Conservation (phyloP, 2,329 filamentous ascomycete genomes). For the Dendrostoma leiphaemia region DNA sequence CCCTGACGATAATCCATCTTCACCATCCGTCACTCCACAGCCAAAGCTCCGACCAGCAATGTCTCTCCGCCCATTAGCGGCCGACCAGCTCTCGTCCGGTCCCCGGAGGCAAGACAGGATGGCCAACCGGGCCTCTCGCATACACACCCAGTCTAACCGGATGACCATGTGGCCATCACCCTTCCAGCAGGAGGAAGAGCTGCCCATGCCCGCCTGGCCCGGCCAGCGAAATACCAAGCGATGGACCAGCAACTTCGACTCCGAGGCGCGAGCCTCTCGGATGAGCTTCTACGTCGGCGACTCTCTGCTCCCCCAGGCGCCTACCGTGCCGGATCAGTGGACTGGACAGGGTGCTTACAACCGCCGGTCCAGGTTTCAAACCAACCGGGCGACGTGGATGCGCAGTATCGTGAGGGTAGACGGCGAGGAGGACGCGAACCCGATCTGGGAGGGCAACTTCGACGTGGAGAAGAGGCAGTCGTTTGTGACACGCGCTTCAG, state of each 20-base stretch:
- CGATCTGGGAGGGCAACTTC: conserved; percentile 21
- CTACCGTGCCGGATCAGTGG: conserved; percentile 15
- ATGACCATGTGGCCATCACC: conserved; percentile 22
- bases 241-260: conserved; percentile 22
- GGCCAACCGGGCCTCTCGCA: too few species aligned
- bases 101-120: conserved; percentile 1
- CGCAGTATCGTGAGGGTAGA: conserved; percentile 7
- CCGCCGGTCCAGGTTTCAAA: conserved; percentile 4
- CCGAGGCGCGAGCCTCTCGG: conserved; percentile 21
- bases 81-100: background rate
- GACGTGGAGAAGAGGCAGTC: conserved; percentile 21
- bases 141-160: conserved; percentile 17
- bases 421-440: conserved; percentile 9
- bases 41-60: background rate
- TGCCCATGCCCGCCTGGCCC: conserved; percentile 12
- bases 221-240: conserved; percentile 14
- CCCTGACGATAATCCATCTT: background rate
- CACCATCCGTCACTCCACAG: background rate
- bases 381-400: conserved; percentile 19
- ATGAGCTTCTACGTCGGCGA: conserved; percentile 23
- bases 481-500: conserved; percentile 13
- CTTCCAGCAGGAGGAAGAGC: conserved; percentile 14
- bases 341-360: conserved; percentile 9
- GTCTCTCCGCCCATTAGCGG: conserved; percentile 14
- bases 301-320: conserved; percentile 17